Percentiles rank a stretch among this genome's conserved stretches.
Conservation (phyloP, 805 yeast genomes). For the Wilhelminamyces savonicus region DNA sequence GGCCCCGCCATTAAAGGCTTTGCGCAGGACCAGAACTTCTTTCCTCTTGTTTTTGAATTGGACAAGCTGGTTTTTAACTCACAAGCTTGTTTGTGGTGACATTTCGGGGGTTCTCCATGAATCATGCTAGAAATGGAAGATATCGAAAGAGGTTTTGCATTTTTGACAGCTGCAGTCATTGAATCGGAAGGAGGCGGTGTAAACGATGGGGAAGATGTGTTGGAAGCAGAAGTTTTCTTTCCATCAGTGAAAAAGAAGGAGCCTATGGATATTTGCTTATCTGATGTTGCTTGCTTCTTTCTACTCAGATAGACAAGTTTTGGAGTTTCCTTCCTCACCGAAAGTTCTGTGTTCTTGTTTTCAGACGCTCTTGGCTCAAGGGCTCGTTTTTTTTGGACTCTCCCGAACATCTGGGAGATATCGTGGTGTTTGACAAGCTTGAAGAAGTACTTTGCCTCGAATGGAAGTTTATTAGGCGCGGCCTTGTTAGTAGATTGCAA, state of each 20-base stretch:
- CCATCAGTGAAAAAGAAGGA: slow-evolving; percentile 14
- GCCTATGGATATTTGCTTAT: slow-evolving; percentile 16
- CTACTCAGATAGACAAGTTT: slow-evolving; percentile 13
- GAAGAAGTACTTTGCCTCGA: slow-evolving; percentile 16
- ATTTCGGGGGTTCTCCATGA: slow-evolving; percentile 20
- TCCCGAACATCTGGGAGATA: slow-evolving; percentile 24
- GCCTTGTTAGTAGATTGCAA: neutral
- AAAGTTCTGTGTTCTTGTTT: neutral
- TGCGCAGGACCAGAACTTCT: slow-evolving; percentile 29
- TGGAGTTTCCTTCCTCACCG: slow-evolving; percentile 2
- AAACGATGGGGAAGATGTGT: too few relatives aligned
- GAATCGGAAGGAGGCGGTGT: too few relatives aligned
- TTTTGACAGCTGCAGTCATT: too few relatives aligned
- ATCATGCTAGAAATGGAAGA: slow-evolving; percentile 6
- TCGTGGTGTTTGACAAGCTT: slow-evolving; percentile 21
- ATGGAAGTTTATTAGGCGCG: slow-evolving; percentile 6
- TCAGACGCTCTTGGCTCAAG: neutral
- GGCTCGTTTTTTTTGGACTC: slow-evolving; percentile 3
- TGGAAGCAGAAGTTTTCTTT: too few relatives aligned
- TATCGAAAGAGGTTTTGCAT: slow-evolving; percentile 2
- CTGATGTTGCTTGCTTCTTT: slow-evolving; percentile 7
- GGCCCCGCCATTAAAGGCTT: too few relatives aligned
- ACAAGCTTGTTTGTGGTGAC: slow-evolving; percentile 20
- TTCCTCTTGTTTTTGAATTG: slow-evolving; percentile 21
- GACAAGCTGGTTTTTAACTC: slow-evolving; percentile 21